Percentiles rank a stretch among this genome's conserved stretches.
Evolutionary conservation across 208 protist genomes (phyloP).

Genomic region (Leishmania turanica): DNA sequence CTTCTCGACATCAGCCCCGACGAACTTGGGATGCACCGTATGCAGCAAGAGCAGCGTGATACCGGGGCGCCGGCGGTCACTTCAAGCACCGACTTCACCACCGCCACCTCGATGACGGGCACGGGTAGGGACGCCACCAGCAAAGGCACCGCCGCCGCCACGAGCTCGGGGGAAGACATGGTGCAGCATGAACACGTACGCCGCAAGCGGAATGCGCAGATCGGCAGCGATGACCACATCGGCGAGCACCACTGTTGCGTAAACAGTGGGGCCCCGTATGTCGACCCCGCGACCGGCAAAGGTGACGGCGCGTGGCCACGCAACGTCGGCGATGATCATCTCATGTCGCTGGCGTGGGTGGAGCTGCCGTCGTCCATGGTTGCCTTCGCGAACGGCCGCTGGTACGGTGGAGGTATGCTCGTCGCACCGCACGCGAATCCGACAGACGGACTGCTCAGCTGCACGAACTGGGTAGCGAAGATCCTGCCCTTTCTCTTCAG

Average conservation of each 20-base stretch:
- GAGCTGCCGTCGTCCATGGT: constrained; percentile 69
- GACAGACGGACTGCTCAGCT: constrained; percentile 69
- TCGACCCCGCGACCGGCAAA: background rate
- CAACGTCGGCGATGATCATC: constrained; percentile 5
- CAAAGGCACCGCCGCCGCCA: background rate
- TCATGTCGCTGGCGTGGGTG: constrained; percentile 50
- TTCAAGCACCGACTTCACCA: background rate
- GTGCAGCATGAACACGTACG: background rate
- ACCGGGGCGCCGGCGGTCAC: background rate
- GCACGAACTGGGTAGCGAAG: constrained; percentile 74
- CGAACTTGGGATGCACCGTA: constrained; percentile 10
- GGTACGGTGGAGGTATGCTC: constrained; percentile 83
- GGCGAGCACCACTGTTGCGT: background rate
- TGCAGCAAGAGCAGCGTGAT: background rate
- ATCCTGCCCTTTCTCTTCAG: constrained; percentile 52
- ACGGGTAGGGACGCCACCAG: background rate
- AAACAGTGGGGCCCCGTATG: background rate
- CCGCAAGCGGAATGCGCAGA: background rate
- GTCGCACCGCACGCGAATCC: constrained; percentile 75
- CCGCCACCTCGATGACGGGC: background rate
- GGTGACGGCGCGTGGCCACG: background rate
- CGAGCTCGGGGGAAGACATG: background rate
- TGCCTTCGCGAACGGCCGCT: constrained; percentile 81
- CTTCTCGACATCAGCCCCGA: constrained; percentile 17
- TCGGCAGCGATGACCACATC: background rate